A percentile compares a stretch with the other conserved stretches of the same genome.
Evolutionary conservation across 2,329 filamentous ascomycete species (phyloP).

Genomic region (Microdochium bolleyi): DNA sequence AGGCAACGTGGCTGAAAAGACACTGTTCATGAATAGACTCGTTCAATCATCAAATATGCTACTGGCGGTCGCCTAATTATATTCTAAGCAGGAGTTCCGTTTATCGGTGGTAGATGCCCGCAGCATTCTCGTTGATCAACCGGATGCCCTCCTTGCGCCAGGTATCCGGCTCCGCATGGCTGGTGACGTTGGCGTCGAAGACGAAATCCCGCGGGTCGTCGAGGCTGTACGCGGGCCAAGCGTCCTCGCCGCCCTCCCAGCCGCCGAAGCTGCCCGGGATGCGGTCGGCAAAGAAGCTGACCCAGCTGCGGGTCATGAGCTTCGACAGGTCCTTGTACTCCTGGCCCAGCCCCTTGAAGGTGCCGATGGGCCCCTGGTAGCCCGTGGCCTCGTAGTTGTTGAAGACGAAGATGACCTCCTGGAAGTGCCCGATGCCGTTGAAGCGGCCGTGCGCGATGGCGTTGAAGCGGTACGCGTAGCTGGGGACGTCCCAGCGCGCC

Average conservation of each 20-base stretch:
- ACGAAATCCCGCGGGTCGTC: constrained; percentile 1
- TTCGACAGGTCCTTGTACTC: neutral
- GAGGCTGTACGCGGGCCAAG: neutral
- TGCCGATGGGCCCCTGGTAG: neutral
- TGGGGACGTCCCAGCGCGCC: neutral
- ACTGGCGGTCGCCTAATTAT: too few species aligned
- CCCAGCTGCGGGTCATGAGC: constrained; percentile 1
- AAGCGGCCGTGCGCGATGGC: neutral
- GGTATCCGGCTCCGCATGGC: constrained; percentile 1
- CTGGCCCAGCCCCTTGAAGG: neutral
- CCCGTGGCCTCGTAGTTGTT: constrained; percentile 7
- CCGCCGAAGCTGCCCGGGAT: neutral
- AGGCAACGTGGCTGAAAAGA: too few species aligned
- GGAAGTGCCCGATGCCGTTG: constrained; percentile 16
- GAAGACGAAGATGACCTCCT: constrained; percentile 22
- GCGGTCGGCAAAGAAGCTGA: neutral
- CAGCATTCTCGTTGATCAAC: neutral
- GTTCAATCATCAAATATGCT: too few species aligned
- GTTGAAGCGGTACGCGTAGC: constrained; percentile 3
- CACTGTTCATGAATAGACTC: too few species aligned
- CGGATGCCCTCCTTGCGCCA: neutral
- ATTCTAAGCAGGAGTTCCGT: too few species aligned
- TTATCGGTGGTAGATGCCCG: neutral
- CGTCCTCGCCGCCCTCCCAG: neutral
- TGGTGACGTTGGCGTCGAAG: constrained; percentile 1